These are phyloP conservation scores for Fagus crenata DNA, from an alignment of 306 rosid species.

Conservation along the genomic window DNA sequence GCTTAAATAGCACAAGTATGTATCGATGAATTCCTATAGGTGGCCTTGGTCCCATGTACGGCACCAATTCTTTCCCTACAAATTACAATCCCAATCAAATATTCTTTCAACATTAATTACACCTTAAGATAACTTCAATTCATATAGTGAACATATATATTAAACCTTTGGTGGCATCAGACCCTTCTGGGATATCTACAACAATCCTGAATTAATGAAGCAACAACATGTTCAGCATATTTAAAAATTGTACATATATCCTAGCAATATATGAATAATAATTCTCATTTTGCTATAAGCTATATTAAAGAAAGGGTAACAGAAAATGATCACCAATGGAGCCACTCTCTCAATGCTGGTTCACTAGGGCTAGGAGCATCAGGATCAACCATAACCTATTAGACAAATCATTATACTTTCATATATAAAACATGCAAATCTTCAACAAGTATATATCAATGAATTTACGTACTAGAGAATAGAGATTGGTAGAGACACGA, in stretches of 20 bases:
- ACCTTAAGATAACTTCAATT: background rate
- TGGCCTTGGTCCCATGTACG: conserved; percentile 38
- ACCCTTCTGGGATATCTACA: conserved; percentile 35
- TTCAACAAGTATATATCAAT: no score
- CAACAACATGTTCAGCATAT: background rate
- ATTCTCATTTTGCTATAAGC: background rate
- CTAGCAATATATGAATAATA: background rate
- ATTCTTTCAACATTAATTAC: background rate
- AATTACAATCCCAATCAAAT: background rate
- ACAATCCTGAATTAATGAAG: conserved; percentile 31
- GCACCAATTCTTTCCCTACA: conserved; percentile 36
- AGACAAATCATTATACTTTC: background rate
- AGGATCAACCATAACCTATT: conserved; percentile 42
- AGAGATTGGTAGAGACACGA: conserved; percentile 10
- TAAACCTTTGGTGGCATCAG: conserved; percentile 32
- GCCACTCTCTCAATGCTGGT: conserved; percentile 39
- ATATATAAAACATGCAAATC: background rate
- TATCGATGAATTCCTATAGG: conserved; percentile 35
- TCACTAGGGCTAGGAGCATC: conserved; percentile 46
- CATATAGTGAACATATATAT: background rate
- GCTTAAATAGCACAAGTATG: conserved; percentile 37
- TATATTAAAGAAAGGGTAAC: background rate
- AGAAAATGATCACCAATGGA: conserved; percentile 24
- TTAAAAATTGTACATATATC: background rate
- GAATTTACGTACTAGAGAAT: conserved; percentile 19